Evolutionary conservation across 768 basidiomycete species (phyloP), one percentile per base, ranked within the genome.

Genomic region (Amanita muscaria): DNA sequence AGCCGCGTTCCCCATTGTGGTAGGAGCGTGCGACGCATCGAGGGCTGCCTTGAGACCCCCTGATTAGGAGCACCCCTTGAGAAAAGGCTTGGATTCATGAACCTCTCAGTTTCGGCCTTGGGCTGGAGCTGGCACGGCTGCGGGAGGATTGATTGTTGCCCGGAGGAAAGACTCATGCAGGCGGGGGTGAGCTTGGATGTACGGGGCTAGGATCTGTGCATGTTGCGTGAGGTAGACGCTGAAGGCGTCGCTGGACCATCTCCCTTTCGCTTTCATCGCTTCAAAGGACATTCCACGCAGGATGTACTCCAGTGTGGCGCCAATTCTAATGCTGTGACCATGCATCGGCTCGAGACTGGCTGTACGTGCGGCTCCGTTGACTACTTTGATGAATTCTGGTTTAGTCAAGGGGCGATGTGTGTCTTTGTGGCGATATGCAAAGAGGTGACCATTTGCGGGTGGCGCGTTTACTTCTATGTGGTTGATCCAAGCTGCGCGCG

Each of bases 241-340:
- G 18, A 40, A 40, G 3, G 39, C 19, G 18, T 40, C 19, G 18
- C 39, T 40, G 11, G 39, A 15, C 39, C 45, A 46, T 15, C 45
- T 12, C 14, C 51, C 50, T 37, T 44, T 37, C 4, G 16, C 21
- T 37, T 44, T 44, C 32, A 44, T 33, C n/a, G n/a, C n/a, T n/a
- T n/a, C n/a, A n/a, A n/a, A n/a, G n/a, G n/a, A n/a, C n/a, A n/a
- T n/a, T n/a, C 43, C 33, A 2, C 33, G 12, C 2, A 44, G 33
- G 33, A 44, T 31, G 43, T 44, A 44, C 24, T 44, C 33, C 3
- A 44, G 18, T 3, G 33, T 37, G 1, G 21, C 43, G 3, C 43
- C 32, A 19, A 44, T 44, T 3, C 33, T 4, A 14, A 44, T 44
- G 18, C 43, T 27, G 18, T 44, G 43, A 12, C 24, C 41, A 14